These are phyloP conservation scores for Hyaloscypha hepaticicola DNA, from an alignment of 495 filamentous ascomycete species.

Conservation along the genomic window DNA sequence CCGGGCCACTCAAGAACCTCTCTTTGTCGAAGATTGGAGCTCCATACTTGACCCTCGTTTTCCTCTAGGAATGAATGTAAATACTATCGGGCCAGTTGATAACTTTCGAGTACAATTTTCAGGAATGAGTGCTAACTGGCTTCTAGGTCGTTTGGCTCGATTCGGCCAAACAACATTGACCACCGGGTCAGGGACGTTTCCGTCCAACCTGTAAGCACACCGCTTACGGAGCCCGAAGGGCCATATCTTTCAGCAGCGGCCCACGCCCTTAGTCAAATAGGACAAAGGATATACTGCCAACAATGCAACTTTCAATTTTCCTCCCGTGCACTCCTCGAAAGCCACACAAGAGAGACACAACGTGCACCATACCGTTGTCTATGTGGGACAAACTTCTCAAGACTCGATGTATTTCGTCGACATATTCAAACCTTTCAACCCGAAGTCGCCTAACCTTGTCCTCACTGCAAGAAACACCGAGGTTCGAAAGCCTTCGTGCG, in stretches of 20 bases:
- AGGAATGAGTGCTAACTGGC: no score
- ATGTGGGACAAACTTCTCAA: conserved; percentile 32
- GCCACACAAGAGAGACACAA: conserved; percentile 8
- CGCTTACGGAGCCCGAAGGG: not conserved
- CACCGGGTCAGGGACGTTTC: not conserved
- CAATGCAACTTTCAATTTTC: conserved; percentile 27
- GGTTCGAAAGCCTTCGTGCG: not conserved
- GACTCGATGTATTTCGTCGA: conserved; percentile 31
- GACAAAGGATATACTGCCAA: conserved; percentile 12
- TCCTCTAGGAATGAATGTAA: no score
- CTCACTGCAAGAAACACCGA: not conserved
- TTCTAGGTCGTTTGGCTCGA: no score
- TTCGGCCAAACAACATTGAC: no score
- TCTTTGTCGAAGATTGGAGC: no score
- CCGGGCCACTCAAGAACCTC: no score
- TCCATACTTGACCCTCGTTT: no score
- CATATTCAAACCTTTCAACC: conserved; percentile 30
- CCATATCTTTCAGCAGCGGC: not conserved
- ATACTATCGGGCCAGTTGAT: no score
- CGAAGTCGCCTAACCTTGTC: conserved; percentile 11
- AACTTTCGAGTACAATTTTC: no score
- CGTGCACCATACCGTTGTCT: conserved; percentile 23
- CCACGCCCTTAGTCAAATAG: not conserved
- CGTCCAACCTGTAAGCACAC: not conserved
- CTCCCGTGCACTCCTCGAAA: not conserved